Percentiles rank a stretch among this genome's conserved stretches.
phyloP scores from a whole-genome alignment of 352 stramenopile genomes.

The Globisporangium cylindrosporum region DNA sequence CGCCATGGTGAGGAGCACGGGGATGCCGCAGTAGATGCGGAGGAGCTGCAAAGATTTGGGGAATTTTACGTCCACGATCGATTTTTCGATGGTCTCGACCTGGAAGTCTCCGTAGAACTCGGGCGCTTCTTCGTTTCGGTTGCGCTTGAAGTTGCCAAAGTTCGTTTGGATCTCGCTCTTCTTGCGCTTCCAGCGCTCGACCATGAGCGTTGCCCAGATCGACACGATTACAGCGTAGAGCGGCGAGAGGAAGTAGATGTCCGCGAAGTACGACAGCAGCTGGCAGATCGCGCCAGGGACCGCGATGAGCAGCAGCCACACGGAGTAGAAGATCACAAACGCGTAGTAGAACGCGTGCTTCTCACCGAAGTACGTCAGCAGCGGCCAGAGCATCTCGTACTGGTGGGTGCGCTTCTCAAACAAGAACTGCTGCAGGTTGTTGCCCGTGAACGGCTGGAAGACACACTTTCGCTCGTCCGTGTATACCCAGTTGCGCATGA shows the following conservation, averaged over 20 bases:
- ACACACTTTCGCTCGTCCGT: constrained; percentile 30
- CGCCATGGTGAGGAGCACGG: constrained; percentile 54
- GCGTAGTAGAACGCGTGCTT: constrained; percentile 82
- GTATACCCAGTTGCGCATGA: constrained; percentile 58
- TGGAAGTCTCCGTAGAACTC: constrained; percentile 76
- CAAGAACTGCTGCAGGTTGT: constrained; percentile 56
- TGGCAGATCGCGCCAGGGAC: constrained; percentile 47
- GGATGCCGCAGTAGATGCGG: constrained; percentile 57
- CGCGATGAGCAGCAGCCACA: constrained; percentile 64
- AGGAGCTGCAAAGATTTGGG: constrained; percentile 55
- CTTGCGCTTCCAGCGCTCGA: constrained; percentile 91
- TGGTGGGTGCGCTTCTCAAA: constrained; percentile 54
- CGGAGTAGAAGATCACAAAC: constrained; percentile 72
- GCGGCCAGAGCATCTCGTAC: constrained; percentile 79
- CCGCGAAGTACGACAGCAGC: constrained; percentile 34
- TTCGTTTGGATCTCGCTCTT: constrained; percentile 67
- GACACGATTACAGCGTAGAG: constrained; percentile 74
- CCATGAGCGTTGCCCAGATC: constrained; percentile 83
- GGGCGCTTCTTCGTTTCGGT: constrained; percentile 42
- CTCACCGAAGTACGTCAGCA: constrained; percentile 81
- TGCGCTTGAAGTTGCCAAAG: constrained; percentile 77
- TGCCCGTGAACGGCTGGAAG: constrained; percentile 56
- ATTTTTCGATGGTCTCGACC: constrained; percentile 41
- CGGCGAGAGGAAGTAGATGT: constrained; percentile 34
- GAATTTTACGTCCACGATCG: constrained; percentile 54